These are phyloP conservation scores for Melaleuca alternifolia DNA, from an alignment of 345 rosid genomes.

Conservation along the genomic window DNA sequence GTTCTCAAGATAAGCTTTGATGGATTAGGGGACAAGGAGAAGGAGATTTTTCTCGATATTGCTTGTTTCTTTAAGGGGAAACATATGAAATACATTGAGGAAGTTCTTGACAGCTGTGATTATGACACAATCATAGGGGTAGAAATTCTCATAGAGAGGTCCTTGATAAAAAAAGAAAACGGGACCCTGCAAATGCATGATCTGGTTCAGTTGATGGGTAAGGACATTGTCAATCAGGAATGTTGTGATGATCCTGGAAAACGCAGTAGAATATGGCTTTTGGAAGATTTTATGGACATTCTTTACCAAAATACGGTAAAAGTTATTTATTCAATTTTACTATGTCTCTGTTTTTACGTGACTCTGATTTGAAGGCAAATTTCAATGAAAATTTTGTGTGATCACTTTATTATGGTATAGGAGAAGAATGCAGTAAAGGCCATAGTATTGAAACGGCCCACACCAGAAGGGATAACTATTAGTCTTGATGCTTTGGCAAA, in stretches of 20 bases:
- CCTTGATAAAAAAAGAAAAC: not conserved
- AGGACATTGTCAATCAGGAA: not conserved
- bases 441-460: not conserved
- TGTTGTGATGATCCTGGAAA: rapidly evolving
- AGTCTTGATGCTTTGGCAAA: not conserved
- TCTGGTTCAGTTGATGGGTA: not conserved
- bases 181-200: not conserved
- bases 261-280: not conserved
- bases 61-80: not conserved
- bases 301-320: rapidly evolving
- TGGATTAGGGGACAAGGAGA: rapidly evolving
- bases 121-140: not conserved
- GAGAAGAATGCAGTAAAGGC: not conserved
- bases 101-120: not conserved
- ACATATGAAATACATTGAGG: rapidly evolving
- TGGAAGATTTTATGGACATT: not conserved
- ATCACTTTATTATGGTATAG: not conserved
- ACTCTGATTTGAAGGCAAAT: rapidly evolving
- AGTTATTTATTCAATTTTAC: not conserved
- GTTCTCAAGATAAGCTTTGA: not conserved
- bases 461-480: not conserved
- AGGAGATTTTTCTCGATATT: not conserved
- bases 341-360: rapidly evolving
- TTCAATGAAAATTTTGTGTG: not conserved
- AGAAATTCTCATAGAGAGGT: not conserved